Evolutionary conservation across 805 yeast species (phyloP).

Genomic region (Priceomyces carsonii): DNA sequence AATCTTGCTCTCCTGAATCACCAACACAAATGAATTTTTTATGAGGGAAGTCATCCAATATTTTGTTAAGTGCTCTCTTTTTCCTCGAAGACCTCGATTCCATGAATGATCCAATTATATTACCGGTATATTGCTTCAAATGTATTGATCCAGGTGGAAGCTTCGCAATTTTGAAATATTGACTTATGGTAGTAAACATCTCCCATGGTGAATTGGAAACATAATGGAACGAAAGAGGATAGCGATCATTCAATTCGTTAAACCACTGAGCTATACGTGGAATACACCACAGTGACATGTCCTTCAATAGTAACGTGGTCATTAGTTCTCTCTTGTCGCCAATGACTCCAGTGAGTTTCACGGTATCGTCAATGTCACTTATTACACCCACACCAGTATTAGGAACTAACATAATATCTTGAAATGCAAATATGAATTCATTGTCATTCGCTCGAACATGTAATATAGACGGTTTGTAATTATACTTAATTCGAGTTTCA

Average conservation of each 20-base stretch:
- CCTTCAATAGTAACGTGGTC: conserved; percentile 71
- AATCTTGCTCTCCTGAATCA: conserved; percentile 93
- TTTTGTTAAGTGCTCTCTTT: conserved; percentile 58
- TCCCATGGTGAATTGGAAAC: conserved; percentile 98
- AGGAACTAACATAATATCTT: conserved; percentile 45
- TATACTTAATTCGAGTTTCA: conserved; percentile 49
- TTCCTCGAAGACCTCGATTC: conserved; percentile 88
- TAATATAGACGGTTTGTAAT: conserved; percentile 61
- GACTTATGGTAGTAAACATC: conserved; percentile 58
- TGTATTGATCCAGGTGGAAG: conserved; percentile 85
- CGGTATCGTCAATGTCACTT: conserved; percentile 93
- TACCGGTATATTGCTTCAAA: conserved; percentile 85
- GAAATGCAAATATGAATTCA: conserved; percentile 47
- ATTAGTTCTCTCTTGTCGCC: conserved; percentile 85
- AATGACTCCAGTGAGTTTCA: conserved; percentile 84
- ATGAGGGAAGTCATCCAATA: conserved; percentile 71
- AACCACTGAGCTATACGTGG: conserved; percentile 79
- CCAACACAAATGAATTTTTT: conserved; percentile 85
- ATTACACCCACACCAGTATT: conserved; percentile 67
- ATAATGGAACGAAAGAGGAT: conserved; percentile 74
- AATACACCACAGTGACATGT: conserved; percentile 65
- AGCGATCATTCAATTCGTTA: conserved; percentile 40
- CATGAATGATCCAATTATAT: conserved; percentile 74
- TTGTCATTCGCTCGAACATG: conserved; percentile 51
- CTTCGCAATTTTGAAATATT: conserved; percentile 53